phyloP scores from a whole-genome alignment of 2,329 filamentous ascomycete species.

The Gnomoniopsis smithogilvyi region DNA sequence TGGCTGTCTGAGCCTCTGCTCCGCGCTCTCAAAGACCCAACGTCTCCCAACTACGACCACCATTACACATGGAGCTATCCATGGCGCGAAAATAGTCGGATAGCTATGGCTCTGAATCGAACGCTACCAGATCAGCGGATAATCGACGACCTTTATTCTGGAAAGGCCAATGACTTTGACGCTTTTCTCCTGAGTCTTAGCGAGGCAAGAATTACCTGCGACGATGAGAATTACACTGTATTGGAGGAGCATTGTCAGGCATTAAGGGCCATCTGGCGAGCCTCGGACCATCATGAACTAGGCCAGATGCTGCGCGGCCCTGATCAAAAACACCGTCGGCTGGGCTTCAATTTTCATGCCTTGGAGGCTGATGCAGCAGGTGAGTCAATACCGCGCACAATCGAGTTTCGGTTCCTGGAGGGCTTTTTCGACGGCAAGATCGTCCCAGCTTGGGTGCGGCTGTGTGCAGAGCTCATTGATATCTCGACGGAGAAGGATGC shows the following conservation, averaged over 20 bases:
- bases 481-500: slow-evolving; percentile 17
- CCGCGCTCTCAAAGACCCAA: slow-evolving; percentile 33
- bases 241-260: slow-evolving; percentile 20
- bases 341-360: slow-evolving; percentile 39
- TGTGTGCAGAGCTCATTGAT: slow-evolving; percentile 30
- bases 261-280: slow-evolving; percentile 28
- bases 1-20: slow-evolving; percentile 36
- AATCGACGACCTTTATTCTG: slow-evolving; percentile 5
- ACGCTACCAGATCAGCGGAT: not conserved
- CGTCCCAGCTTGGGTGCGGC: slow-evolving; percentile 32
- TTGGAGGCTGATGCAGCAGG: slow-evolving; percentile 21
- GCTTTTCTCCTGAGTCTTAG: slow-evolving; percentile 14
- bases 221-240: not conserved
- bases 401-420: slow-evolving; percentile 39
- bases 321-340: slow-evolving; percentile 29
- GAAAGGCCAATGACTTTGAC: slow-evolving; percentile 19
- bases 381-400: slow-evolving; percentile 27
- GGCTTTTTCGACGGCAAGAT: slow-evolving; percentile 27
- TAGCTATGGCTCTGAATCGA: slow-evolving; percentile 21
- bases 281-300: slow-evolving; percentile 26
- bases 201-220: not conserved
- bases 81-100: slow-evolving; percentile 29
- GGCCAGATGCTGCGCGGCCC: slow-evolving; percentile 34
- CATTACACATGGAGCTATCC: slow-evolving; percentile 36
- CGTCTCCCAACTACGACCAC: slow-evolving; percentile 34